Evolutionary conservation across 1,284 basidiomycete genomes (phyloP).

Genomic region (Melampsora larici-populina): DNA sequence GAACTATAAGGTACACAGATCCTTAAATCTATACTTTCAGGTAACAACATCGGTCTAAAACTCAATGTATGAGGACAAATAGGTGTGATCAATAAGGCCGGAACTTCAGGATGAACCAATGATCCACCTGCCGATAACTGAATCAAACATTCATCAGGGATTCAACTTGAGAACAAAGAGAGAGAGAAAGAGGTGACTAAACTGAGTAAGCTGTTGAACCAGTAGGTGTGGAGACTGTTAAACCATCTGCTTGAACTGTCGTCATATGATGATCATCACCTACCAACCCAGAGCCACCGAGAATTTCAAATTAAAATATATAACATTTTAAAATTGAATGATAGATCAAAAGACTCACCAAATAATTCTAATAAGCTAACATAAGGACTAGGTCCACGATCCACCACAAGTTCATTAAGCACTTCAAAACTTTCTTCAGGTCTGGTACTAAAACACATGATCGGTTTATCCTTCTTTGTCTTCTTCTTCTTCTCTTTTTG

Average conservation of each 20-base stretch:
- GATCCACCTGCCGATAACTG: conserved; percentile 95
- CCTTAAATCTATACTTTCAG: conserved; percentile 96
- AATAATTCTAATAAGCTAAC: conserved; percentile 94
- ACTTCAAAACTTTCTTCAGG: conserved; percentile 97
- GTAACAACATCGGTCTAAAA: conserved; percentile 96
- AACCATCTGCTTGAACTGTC: conserved; percentile 95
- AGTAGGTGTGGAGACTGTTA: conserved; percentile 93
- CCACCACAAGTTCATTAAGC: conserved; percentile 94
- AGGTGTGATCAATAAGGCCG: conserved; percentile 90
- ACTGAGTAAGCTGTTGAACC: conserved; percentile 98
- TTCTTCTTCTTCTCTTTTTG: conserved; percentile 9
- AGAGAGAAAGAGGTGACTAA: conserved; percentile 50
- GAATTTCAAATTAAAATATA: background rate
- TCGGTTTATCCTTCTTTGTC: conserved; percentile 72
- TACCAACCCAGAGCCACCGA: conserved; percentile 52
- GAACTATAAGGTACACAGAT: conserved; percentile 99
- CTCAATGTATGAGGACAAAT: conserved; percentile 98
- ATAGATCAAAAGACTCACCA: conserved; percentile 61
- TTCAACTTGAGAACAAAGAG: background rate
- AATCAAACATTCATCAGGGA: conserved; percentile 1
- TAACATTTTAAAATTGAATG: background rate
- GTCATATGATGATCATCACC: conserved; percentile 99
- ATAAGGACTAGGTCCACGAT: conserved; percentile 95
- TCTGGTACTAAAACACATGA: conserved; percentile 93
- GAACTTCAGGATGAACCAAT: conserved; percentile 95